A percentile compares a stretch with the other conserved stretches of the same genome.
Conservation (phyloP, 768 basidiomycete species). For the Vishniacozyma victoriae region DNA sequence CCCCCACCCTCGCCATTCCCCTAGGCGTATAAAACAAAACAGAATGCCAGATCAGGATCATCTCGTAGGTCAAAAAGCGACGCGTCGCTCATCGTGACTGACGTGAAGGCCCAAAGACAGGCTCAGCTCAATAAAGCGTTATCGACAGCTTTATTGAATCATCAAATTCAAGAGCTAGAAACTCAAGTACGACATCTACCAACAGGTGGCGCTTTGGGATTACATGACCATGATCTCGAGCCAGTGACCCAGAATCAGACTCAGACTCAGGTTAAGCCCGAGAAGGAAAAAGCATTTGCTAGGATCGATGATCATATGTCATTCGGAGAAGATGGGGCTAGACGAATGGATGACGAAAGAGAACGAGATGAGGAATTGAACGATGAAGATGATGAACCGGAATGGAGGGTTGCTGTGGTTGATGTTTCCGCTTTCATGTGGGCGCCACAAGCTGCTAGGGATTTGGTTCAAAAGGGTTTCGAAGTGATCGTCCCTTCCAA, state of each 20-base stretch:
- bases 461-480: conserved; percentile 68
- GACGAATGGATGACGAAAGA: background rate
- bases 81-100: too few species aligned
- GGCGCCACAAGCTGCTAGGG: conserved; percentile 55
- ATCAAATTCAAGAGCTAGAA: conserved; percentile 44
- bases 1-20: too few species aligned
- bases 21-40: too few species aligned
- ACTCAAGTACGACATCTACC: conserved; percentile 23
- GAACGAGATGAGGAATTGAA: conserved; percentile 7
- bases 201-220: background rate
- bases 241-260: background rate
- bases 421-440: conserved; percentile 41
- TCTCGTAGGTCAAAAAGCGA: too few species aligned
- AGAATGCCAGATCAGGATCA: too few species aligned
- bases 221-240: background rate
- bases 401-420: conserved; percentile 37
- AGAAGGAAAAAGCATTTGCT: conserved; percentile 3
- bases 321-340: background rate
- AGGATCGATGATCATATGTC: conserved; percentile 10
- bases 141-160: conserved; percentile 36
- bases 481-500: conserved; percentile 83
- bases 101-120: conserved; percentile 28
- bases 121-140: conserved; percentile 40
- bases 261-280: background rate
- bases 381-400: conserved; percentile 11